These are phyloP conservation scores for Sarcodon aspratus DNA, from an alignment of 768 basidiomycete species.

Conservation along the genomic window DNA sequence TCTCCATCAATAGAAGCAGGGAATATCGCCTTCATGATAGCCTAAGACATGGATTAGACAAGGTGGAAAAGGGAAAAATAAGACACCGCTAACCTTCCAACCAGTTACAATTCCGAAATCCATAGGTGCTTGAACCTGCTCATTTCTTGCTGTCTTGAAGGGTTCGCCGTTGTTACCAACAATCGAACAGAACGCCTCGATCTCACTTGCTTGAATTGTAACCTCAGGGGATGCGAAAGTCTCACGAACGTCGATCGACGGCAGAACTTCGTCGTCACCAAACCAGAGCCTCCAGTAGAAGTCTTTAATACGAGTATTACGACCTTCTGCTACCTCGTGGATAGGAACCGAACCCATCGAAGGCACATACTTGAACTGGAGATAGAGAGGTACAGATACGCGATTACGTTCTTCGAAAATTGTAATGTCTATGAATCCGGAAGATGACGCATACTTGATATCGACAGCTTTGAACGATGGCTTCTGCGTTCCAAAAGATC, in stretches of 20 bases:
- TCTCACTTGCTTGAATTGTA: conserved; percentile 58
- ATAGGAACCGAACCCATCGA: conserved; percentile 86
- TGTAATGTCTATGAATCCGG: conserved; percentile 53
- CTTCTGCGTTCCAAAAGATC: conserved; percentile 68
- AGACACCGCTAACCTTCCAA: conserved; percentile 69
- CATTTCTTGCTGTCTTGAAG: conserved; percentile 71
- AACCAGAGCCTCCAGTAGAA: conserved; percentile 99
- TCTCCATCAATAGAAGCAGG: conserved; percentile 87
- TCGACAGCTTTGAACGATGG: conserved; percentile 75
- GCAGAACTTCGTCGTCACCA: conserved; percentile 70
- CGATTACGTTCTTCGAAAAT: conserved; percentile 78
- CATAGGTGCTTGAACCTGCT: conserved; percentile 82
- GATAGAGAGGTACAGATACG: conserved; percentile 63
- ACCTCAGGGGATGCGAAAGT: conserved; percentile 84
- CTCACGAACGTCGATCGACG: conserved; percentile 69
- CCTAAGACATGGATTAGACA: conserved; percentile 32
- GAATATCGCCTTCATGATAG: conserved; percentile 99
- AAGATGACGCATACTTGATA: conserved; percentile 42
- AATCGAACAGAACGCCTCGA: conserved; percentile 87
- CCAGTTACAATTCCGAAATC: conserved; percentile 98
- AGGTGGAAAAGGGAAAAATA: neutral
- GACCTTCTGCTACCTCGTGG: conserved; percentile 74
- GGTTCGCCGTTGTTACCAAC: conserved; percentile 88
- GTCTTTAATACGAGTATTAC: conserved; percentile 87
- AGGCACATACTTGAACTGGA: conserved; percentile 82